Base-by-base conservation (phyloP, 2,329 filamentous ascomycete genomes). In the Neurospora crassa region DNA sequence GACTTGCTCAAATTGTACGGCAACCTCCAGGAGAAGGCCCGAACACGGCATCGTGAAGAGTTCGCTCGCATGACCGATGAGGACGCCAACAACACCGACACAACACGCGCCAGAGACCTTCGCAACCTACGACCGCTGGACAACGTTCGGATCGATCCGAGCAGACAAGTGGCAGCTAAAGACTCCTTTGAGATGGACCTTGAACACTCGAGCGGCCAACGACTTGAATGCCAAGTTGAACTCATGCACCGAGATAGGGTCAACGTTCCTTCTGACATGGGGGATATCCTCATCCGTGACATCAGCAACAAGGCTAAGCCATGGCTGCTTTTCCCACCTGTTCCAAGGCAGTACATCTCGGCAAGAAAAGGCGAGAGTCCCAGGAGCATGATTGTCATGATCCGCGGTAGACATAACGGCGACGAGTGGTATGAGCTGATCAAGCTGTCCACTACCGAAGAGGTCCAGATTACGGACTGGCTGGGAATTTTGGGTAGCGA, bases 231-330 rank as follows among this genome's bases (percentile, higher is more conserved):
- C 78, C 92, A 92, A 76, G 89, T 97, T 18, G 96, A 99, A 79
- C 79, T 99, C 40, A 86, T 98, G 16, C 87, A 95, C 74, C 89
- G 96, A 78, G 95, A 98, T 78, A 93, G 93, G 76, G 85, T 89
- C 34, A 84, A 87, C n/a, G 87, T 88, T 68, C 85, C 87, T 43
- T 87, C 87, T 3, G 88, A 91, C 73, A 84, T 87, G 68, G 94
- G 95, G 7, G 96, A 99, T 79, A 79, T 99, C n/a, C 87, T 99
- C 29, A 91, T 99, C 71, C 94, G 95, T 75, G 94, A 98, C 80
- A 89, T 94, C n/a, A 93, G 94, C 67, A 87, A 88, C 69, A 86
- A 87, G 6, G 89, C 91, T 16, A 88, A 89, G 70, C 83, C 85
- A 40, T 98, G 93, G 89, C 86, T 99, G 5, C 86, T 99, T 0